Base-by-base conservation (phyloP, 306 rosid genomes). In the Oxytropis ochrocephala region DNA sequence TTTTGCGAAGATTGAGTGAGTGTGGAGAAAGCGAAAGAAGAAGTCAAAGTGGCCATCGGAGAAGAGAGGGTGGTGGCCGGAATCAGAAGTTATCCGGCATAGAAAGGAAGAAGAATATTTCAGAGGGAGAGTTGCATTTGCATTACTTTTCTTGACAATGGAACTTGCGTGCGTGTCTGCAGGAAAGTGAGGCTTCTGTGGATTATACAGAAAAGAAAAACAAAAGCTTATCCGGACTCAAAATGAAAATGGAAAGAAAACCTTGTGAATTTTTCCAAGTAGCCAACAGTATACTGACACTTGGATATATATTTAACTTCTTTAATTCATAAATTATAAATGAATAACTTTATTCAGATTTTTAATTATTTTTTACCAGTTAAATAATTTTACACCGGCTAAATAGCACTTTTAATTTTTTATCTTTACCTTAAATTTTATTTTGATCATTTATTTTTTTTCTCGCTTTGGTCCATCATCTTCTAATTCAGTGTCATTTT, bases 1-100 rank as follows among this genome's bases (percentile, higher is more conserved):
- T 84, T 79, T 8, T 87, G 88, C 12, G 91, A 84, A 51, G 79
- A 85, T 5, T 87, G 96, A 24, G 70, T 70, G n/a, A 86, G 76
- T 1, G 91, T 83, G 4, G 91, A 89, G 73, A 95, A 79, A 27
- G 95, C 81, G 51, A 87, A 68, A 41, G 96, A 74, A 53, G 91
- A 85, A 79, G 83, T 82, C 47, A 91, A 79, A 6, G 96, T 78
- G 11, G 97, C 95, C 99, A 95, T 91, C 60, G 65, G 58, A 32
- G n/a, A 46, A 14, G 9, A 27, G 55, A 42, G 46, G 19, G 72
- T 49, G 41, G 74, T 55, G 54, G 19, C 64, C 64, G 65, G 63
- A 72, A 13, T 70, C 53, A 70, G 69, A 44, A 38, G 32, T 5
- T 58, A 44, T 14, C 58, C 75, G 16, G 64, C 75, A 72, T 60